These are phyloP conservation scores for Davidsoniella eucalypti DNA, from an alignment of 2,329 filamentous ascomycete species.

Conservation along the genomic window DNA sequence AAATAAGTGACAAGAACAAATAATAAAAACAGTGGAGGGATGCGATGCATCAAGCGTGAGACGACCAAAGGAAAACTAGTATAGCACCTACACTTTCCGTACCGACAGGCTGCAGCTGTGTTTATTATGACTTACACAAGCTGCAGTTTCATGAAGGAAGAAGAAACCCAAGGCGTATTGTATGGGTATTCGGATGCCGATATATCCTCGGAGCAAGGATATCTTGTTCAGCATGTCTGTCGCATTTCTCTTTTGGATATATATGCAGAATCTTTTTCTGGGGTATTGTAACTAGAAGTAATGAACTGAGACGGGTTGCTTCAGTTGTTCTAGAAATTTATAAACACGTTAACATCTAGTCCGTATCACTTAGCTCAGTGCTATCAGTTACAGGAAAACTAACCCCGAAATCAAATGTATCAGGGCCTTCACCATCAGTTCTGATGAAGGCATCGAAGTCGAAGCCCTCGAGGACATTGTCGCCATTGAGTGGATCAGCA, in stretches of 20 bases:
- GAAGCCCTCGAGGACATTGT: conserved; percentile 48
- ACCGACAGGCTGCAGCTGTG: no score
- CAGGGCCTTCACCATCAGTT: conserved; percentile 30
- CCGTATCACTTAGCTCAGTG: conserved; percentile 38
- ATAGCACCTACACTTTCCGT: background rate
- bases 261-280: no score
- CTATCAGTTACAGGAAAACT: conserved; percentile 36
- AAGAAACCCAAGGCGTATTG: background rate
- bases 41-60: conserved; percentile 3
- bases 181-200: background rate
- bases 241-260: no score
- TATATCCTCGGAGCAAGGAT: background rate
- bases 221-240: no score
- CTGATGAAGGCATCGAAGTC: conserved; percentile 54
- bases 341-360: conserved; percentile 22
- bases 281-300: background rate
- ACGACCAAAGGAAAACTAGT: background rate
- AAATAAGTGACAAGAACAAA: conserved; percentile 3
- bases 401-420: conserved; percentile 38
- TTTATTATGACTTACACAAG: no score
- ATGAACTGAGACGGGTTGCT: background rate
- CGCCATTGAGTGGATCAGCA: conserved; percentile 34
- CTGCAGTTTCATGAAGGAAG: background rate
- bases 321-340: background rate
- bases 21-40: conserved; percentile 1